Conservation (phyloP, 176 grass and related monocot species). For the Zizania latifolia region DNA sequence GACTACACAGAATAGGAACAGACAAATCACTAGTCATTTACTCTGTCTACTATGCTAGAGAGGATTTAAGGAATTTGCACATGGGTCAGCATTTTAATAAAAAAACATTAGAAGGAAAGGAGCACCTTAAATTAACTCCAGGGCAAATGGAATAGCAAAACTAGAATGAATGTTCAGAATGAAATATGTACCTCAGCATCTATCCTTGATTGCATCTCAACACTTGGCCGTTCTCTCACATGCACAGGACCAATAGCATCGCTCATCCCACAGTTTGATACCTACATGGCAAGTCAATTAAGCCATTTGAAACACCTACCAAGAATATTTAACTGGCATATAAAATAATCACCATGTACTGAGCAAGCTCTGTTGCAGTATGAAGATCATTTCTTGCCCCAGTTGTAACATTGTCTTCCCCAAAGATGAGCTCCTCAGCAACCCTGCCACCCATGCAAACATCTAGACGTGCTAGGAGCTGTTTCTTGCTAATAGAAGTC, state of each 20-base stretch:
- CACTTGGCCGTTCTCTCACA: constrained; percentile 75
- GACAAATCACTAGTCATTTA: background rate
- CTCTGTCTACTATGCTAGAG: background rate
- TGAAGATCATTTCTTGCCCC: constrained; percentile 93
- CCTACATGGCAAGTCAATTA: constrained; percentile 41
- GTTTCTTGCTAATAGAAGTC: constrained; percentile 96
- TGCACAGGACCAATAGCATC: constrained; percentile 80
- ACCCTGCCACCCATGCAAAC: constrained; percentile 99
- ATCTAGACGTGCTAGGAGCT: constrained; percentile 90
- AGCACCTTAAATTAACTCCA: background rate
- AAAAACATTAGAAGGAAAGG: background rate
- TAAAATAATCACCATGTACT: constrained; percentile 78
- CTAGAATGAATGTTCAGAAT: background rate
- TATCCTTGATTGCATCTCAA: constrained; percentile 98
- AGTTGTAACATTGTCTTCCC: constrained; percentile 90
- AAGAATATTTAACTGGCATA: background rate
- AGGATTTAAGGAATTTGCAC: background rate
- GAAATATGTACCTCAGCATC: constrained; percentile 72
- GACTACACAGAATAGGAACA: background rate
- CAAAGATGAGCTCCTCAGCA: constrained; percentile 97
- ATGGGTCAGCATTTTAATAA: background rate
- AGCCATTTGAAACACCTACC: constrained; percentile 2
- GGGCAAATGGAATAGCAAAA: background rate
- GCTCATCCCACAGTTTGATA: constrained; percentile 99
- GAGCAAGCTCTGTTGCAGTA: constrained; percentile 91